These are phyloP conservation scores for Hypocreales sp. DNA, from an alignment of 2,329 filamentous ascomycete species.

Conservation along the genomic window DNA sequence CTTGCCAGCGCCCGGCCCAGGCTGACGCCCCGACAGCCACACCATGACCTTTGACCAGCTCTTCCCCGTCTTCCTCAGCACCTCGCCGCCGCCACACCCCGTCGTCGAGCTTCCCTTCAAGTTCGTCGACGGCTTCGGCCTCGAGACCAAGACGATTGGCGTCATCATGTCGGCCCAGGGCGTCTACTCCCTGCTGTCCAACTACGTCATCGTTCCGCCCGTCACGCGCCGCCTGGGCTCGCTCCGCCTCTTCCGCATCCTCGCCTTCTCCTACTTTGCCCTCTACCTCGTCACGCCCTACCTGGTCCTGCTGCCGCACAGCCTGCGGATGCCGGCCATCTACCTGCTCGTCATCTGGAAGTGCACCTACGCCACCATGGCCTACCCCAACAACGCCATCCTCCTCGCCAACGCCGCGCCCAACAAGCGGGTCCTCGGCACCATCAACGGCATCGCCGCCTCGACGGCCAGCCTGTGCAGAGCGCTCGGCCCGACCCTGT, in stretches of 20 bases:
- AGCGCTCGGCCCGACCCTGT: slow-evolving; percentile 77
- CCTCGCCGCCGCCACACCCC: slow-evolving; percentile 33
- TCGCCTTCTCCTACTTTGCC: slow-evolving; percentile 70
- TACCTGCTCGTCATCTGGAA: slow-evolving; percentile 76
- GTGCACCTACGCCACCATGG: slow-evolving; percentile 80
- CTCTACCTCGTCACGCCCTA: slow-evolving; percentile 85
- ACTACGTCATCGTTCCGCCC: slow-evolving; percentile 69
- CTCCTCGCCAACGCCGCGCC: slow-evolving; percentile 80
- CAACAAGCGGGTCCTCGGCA: slow-evolving; percentile 70
- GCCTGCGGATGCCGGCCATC: slow-evolving; percentile 56
- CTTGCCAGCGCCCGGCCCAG: too few species aligned
- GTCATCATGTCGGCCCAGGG: slow-evolving; percentile 81
- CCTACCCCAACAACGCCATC: slow-evolving; percentile 82
- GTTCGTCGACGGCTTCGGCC: slow-evolving; percentile 74
- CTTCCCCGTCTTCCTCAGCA: slow-evolving; percentile 81
- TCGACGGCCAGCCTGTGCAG: slow-evolving; percentile 82
- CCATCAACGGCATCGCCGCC: slow-evolving; percentile 82
- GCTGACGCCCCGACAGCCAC: slow-evolving; percentile 42
- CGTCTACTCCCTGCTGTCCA: slow-evolving; percentile 74
- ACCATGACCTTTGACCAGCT: slow-evolving; percentile 95
- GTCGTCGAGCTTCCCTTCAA: slow-evolving; percentile 60
- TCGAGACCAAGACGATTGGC: slow-evolving; percentile 72
- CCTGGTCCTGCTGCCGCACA: slow-evolving; percentile 64
- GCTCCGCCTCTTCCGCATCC: slow-evolving; percentile 65
- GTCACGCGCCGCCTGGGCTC: slow-evolving; percentile 63